Evolutionary conservation across 306 rosid species (phyloP).

Genomic region (Trifolium pratense): DNA sequence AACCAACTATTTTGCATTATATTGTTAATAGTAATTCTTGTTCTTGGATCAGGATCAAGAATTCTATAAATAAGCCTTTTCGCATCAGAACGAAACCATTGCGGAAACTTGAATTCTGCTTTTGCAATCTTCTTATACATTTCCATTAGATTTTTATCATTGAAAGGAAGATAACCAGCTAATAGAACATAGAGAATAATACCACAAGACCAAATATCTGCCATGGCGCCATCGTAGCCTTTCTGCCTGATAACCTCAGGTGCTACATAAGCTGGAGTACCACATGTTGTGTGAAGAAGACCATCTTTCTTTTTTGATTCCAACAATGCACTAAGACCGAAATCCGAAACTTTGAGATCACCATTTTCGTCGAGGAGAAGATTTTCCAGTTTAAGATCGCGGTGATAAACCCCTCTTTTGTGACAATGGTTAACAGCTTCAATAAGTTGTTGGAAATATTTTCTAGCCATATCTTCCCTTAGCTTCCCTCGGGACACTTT

Average conservation of each 20-base stretch:
- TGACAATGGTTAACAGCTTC: conserved; percentile 69
- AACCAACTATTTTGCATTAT: conserved; percentile 66
- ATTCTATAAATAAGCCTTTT: conserved; percentile 57
- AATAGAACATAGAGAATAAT: conserved; percentile 71
- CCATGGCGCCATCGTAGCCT: conserved; percentile 78
- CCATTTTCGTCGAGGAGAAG: conserved; percentile 69
- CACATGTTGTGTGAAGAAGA: conserved; percentile 69
- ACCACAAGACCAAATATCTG: conserved; percentile 85
- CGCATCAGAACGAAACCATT: conserved; percentile 60
- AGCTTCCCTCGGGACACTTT: conserved; percentile 62
- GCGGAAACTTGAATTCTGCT: conserved; percentile 68
- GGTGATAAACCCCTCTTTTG: conserved; percentile 64
- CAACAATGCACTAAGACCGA: conserved; percentile 63
- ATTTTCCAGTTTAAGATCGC: conserved; percentile 71
- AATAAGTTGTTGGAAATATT: conserved; percentile 69
- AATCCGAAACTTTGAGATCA: conserved; percentile 64
- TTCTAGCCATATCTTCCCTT: conserved; percentile 58
- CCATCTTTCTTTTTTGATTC: conserved; percentile 55
- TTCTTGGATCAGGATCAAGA: conserved; percentile 63
- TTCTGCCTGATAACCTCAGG: conserved; percentile 62
- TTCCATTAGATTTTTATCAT: conserved; percentile 53
- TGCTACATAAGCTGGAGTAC: conserved; percentile 73
- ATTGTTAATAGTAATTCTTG: conserved; percentile 49
- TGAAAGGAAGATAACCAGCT: conserved; percentile 77
- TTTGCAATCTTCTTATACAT: conserved; percentile 63